Base-by-base conservation (phyloP, 257 asterid species). In the Solanum arcanum region DNA sequence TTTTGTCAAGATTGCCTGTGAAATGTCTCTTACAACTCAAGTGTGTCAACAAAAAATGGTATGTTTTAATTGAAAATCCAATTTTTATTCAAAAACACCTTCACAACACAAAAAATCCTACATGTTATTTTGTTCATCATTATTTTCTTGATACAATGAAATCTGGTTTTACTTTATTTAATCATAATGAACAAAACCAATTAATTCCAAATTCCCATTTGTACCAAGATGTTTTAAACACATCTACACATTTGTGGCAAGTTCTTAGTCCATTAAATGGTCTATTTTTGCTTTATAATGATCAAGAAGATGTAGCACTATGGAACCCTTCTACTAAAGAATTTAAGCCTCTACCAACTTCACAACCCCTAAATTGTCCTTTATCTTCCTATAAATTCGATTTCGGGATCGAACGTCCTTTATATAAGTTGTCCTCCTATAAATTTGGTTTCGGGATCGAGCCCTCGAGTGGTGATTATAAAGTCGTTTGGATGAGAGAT, bases 241-340 rank as follows among this genome's bases (percentile, higher is more conserved):
- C 78, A 16, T 56, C 85, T 33, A 86, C 90, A 47, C 91, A 90
- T 4, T 76, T 76, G 35, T 42, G 80, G 27, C 83, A 70, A 64
- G 82, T 92, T 59, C 80, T 72, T 72, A 93, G 94, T 18, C 93
- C 95, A 6, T 37, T 93, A 78, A 86, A 93, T 86, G 94, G 94
- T 25, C 39, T 93, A 25, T 88, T 92, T 74, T 87, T 90, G 20
- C 82, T 88, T 25, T 89, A 86, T 12, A 84, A 78, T 59, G 47
- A 74, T 77, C 66, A 76, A 5, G 88, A 87, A 12, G 68, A 59
- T 10, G 83, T 90, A 88, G 90, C 90, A 31, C 85, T 92, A 56
- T 84, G 91, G 90, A 93, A 93, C 86, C 94, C 92, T 4, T 87
- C 93, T 29, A 87, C 83, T 29, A 89, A 91, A 64, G 92, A 93